Percentiles rank a stretch among this genome's conserved stretches.
These are phyloP conservation scores for Hamigera avellanea DNA, from an alignment of 495 filamentous ascomycete genomes.

Conservation along the genomic window DNA sequence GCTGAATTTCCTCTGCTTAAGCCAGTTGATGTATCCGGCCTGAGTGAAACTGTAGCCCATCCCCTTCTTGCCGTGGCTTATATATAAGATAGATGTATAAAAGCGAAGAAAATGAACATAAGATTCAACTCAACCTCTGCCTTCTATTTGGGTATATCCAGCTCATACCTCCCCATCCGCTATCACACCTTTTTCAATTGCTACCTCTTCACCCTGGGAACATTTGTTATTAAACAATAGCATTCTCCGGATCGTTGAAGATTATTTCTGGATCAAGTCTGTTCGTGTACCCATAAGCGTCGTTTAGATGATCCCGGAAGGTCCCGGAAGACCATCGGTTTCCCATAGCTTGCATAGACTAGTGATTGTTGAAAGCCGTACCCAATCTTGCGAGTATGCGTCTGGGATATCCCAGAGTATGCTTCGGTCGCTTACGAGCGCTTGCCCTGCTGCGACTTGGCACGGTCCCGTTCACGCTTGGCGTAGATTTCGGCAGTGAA, in stretches of 20 bases:
- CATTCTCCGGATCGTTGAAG: constrained; percentile 21
- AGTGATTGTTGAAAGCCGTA: constrained; percentile 29
- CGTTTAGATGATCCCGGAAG: not conserved
- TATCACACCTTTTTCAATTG: not conserved
- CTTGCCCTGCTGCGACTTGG: constrained; percentile 30
- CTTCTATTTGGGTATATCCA: too few relatives aligned
- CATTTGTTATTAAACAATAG: constrained; percentile 9
- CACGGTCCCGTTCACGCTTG: constrained; percentile 53
- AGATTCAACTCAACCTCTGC: too few relatives aligned
- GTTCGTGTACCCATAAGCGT: constrained; percentile 6
- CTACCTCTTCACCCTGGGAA: not conserved
- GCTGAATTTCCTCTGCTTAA: too few relatives aligned
- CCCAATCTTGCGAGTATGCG: constrained; percentile 5
- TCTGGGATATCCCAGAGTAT: not conserved
- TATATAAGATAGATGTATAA: too few relatives aligned
- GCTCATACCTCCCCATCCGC: too few relatives aligned
- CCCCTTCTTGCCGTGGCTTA: too few relatives aligned
- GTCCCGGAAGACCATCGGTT: constrained; percentile 1
- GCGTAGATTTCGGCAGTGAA: constrained; percentile 92
- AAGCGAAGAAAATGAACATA: too few relatives aligned
- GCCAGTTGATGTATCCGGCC: too few relatives aligned
- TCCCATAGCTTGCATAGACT: constrained; percentile 9
- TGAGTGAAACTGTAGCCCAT: too few relatives aligned
- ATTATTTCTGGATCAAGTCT: constrained; percentile 10
- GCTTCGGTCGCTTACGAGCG: constrained; percentile 15